phyloP scores from a whole-genome alignment of 352 stramenopile species.

The Pythium plurisporium region DNA sequence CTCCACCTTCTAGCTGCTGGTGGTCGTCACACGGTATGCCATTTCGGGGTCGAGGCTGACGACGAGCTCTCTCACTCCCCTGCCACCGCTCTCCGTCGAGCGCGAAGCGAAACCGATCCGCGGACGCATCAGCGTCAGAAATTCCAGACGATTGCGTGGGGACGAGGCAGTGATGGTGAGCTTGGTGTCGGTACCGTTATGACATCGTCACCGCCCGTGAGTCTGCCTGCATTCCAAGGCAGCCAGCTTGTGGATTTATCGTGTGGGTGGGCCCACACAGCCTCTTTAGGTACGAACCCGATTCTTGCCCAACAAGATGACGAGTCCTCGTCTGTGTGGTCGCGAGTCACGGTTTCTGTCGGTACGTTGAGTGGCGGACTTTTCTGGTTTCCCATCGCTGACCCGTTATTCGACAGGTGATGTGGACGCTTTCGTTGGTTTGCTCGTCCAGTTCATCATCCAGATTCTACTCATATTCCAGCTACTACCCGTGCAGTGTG shows the following conservation, averaged over 20 bases:
- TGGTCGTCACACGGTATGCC: slow-evolving; percentile 33
- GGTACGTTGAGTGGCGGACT: too few relatives aligned
- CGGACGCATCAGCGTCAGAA: slow-evolving; percentile 6
- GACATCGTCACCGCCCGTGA: slow-evolving; percentile 8
- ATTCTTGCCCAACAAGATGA: slow-evolving; percentile 5
- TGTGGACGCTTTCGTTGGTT: slow-evolving; percentile 35
- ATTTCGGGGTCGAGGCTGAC: slow-evolving; percentile 18
- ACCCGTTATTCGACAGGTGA: slow-evolving; percentile 27
- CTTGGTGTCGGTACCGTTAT: slow-evolving; percentile 28
- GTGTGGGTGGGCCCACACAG: slow-evolving; percentile 33
- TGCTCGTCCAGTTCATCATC: slow-evolving; percentile 38
- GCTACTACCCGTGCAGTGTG: slow-evolving; percentile 24
- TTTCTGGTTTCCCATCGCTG: too few relatives aligned
- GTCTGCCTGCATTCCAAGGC: slow-evolving; percentile 15
- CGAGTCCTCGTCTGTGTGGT: slow-evolving; percentile 4
- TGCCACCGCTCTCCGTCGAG: not conserved
- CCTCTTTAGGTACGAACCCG: slow-evolving; percentile 18
- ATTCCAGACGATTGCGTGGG: slow-evolving; percentile 30
- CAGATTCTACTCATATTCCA: slow-evolving; percentile 36
- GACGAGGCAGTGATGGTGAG: slow-evolving; percentile 36
- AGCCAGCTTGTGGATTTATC: slow-evolving; percentile 18
- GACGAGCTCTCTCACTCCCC: not conserved
- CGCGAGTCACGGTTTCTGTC: slow-evolving; percentile 6
- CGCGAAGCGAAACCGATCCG: slow-evolving; percentile 20
- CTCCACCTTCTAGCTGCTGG: slow-evolving; percentile 27